Evolutionary conservation across 2,329 filamentous ascomycete genomes (phyloP).

Genomic region (Magnaporthales sp.): DNA sequence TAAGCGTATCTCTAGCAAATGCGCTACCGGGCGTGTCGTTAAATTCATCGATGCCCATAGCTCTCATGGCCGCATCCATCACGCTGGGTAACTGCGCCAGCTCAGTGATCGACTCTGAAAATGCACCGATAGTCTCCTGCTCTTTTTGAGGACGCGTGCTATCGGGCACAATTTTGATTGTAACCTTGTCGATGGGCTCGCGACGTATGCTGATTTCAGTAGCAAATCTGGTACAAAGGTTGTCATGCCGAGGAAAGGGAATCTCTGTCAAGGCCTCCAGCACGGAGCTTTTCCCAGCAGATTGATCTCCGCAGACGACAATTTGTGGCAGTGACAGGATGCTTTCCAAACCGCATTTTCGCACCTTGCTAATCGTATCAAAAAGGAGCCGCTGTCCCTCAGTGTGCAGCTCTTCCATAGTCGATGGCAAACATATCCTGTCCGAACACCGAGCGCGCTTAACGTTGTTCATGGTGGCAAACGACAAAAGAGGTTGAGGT

Average conservation of each 20-base stretch:
- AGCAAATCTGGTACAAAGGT: constrained; percentile 51
- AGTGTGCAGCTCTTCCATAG: neutral
- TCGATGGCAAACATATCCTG: neutral
- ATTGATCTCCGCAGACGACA: constrained; percentile 52
- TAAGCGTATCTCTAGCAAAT: constrained; percentile 38
- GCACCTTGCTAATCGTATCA: neutral
- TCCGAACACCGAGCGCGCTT: too few species aligned
- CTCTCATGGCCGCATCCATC: constrained; percentile 28
- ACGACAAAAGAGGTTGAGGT: too few species aligned
- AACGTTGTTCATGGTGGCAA: too few species aligned
- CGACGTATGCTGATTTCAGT: constrained; percentile 51
- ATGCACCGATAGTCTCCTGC: constrained; percentile 15
- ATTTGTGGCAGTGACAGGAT: constrained; percentile 26
- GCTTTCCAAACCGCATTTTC: neutral
- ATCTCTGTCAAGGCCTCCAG: constrained; percentile 54
- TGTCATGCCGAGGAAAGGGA: constrained; percentile 47
- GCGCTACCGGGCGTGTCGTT: constrained; percentile 13
- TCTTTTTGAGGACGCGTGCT: constrained; percentile 16
- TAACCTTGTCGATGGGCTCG: constrained; percentile 22
- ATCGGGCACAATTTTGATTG: constrained; percentile 26
- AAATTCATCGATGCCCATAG: constrained; percentile 37
- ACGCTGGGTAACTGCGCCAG: constrained; percentile 12
- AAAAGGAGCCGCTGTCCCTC: neutral
- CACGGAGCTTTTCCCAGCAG: constrained; percentile 53
- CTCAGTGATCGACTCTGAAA: constrained; percentile 8